phyloP scores from a whole-genome alignment of 1,284 basidiomycete genomes.

The Apiotrichum gracile region DNA sequence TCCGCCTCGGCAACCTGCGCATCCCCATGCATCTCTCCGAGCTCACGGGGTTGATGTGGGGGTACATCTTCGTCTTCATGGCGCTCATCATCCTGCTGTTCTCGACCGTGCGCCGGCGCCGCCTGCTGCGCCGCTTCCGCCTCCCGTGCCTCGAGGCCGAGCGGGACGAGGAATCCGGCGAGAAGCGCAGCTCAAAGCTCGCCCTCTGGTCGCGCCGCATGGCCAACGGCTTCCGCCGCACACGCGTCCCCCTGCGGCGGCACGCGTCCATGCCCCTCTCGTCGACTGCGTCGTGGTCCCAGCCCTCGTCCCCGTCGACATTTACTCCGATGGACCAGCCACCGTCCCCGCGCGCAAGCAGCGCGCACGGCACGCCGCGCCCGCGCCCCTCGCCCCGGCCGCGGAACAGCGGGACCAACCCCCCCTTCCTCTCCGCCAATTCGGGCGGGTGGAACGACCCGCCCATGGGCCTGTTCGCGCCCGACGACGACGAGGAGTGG shows the following conservation, averaged over 20 bases:
- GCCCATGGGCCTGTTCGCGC: slow-evolving; percentile 25
- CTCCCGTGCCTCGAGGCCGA: neutral
- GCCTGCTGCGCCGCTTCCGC: neutral
- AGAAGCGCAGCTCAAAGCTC: slow-evolving; percentile 5
- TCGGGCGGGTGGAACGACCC: slow-evolving; percentile 46
- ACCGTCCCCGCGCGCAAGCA: neutral
- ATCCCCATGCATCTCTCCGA: neutral
- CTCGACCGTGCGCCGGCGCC: neutral
- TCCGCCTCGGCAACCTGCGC: slow-evolving; percentile 3
- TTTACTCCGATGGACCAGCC: neutral
- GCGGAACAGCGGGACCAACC: slow-evolving; percentile 8
- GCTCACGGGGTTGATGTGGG: slow-evolving; percentile 21
- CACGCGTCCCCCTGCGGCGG: neutral
- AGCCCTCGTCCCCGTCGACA: slow-evolving; percentile 3
- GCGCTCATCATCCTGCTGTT: slow-evolving; percentile 16
- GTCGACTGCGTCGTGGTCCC: neutral
- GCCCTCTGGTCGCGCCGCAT: slow-evolving; percentile 8
- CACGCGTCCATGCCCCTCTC: slow-evolving; percentile 7
- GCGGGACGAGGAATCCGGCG: neutral
- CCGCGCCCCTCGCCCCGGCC: neutral
- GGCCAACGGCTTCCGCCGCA: slow-evolving; percentile 1
- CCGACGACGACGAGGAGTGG: slow-evolving; percentile 6
- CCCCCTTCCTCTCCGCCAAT: neutral
- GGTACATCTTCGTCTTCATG: slow-evolving; percentile 27
- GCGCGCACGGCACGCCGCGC: neutral